Conservation (phyloP, 176 grass and related monocot species). For the Rhynchospora breviuscula region DNA sequence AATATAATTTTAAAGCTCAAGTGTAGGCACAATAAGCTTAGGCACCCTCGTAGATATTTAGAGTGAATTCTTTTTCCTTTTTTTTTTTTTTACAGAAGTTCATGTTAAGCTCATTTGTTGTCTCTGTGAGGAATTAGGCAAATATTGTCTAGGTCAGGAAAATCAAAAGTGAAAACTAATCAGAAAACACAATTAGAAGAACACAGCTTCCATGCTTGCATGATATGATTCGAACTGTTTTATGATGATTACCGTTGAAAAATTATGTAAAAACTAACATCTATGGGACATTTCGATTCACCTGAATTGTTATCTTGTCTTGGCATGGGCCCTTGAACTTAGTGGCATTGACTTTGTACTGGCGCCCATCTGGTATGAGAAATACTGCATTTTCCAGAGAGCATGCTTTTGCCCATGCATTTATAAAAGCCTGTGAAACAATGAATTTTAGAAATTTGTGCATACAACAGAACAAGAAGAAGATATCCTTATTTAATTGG, state of each 20-base stretch:
- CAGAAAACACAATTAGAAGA: background rate
- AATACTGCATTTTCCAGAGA: slow-evolving; percentile 66
- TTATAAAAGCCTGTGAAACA: slow-evolving; percentile 43
- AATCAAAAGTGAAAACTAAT: background rate
- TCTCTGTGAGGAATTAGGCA: too few relatives aligned
- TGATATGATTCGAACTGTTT: background rate
- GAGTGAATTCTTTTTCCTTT: background rate
- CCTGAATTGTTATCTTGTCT: slow-evolving; percentile 49
- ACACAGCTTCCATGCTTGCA: background rate
- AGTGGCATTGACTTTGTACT: slow-evolving; percentile 57
- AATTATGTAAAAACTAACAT: background rate
- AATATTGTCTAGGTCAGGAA: too few relatives aligned
- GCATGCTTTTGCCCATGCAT: slow-evolving; percentile 68
- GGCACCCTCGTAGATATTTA: background rate
- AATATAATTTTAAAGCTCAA: too few relatives aligned
- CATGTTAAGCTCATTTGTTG: background rate
- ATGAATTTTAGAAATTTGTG: slow-evolving; percentile 4
- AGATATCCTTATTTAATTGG: background rate
- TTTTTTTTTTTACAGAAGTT: background rate
- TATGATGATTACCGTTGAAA: background rate
- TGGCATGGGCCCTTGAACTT: slow-evolving; percentile 71
- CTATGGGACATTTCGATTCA: slow-evolving; percentile 15
- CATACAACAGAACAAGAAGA: background rate
- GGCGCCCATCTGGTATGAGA: slow-evolving; percentile 44
- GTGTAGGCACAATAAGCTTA: too few relatives aligned